Base-by-base conservation (phyloP, 1,284 basidiomycete genomes). In the Cryptococcus sp. region DNA sequence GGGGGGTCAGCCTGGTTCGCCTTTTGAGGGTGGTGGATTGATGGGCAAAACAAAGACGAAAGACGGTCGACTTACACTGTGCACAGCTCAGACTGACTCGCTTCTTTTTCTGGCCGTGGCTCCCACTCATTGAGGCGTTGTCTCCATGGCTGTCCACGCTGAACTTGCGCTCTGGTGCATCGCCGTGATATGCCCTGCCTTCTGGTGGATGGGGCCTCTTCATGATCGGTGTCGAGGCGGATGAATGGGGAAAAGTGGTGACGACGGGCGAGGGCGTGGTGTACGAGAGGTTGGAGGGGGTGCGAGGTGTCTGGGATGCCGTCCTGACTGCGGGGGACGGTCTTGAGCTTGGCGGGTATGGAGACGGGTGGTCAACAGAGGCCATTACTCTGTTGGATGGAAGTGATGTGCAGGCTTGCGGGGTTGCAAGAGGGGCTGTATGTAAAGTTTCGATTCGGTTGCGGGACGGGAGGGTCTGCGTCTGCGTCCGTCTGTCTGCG, bases 31-130 rank as follows among this genome's bases (percentile, higher is more conserved):
- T 8, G 21, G 7, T 40, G 15, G 23, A 9, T 33, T 33, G 28
- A 33, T 33, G 28, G 28, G 50, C 16, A 37, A 12, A 40, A 28
- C 21, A 33, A 44, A 9, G 39, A 39, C 12, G 13, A 21, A 40
- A 5, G 47, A 37, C 21, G 36, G 37, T 37, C 15, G 9, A 72
- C 76, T 64, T 60, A 76, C 76, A 78, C 49, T 78, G 76, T 1
- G 74, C 73, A 59, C 76, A 78, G 52, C 73, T 76, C 43, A 78
- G 59, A 50, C 75, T 76, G 56, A 78, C 62, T 20, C 76, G 56
- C 60, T 77, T 77, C 70, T 78, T 78, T 65, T 78, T 78, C 20
- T 63, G 56, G 56, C 56, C 52, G 38, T 23, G 21, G 3, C 36
- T 39, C 21, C 28, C 28, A 33, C 28, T 33, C 28, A 9, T 9